Evolutionary conservation across 768 basidiomycete species (phyloP).

Genomic region (Suillus alpinus): DNA sequence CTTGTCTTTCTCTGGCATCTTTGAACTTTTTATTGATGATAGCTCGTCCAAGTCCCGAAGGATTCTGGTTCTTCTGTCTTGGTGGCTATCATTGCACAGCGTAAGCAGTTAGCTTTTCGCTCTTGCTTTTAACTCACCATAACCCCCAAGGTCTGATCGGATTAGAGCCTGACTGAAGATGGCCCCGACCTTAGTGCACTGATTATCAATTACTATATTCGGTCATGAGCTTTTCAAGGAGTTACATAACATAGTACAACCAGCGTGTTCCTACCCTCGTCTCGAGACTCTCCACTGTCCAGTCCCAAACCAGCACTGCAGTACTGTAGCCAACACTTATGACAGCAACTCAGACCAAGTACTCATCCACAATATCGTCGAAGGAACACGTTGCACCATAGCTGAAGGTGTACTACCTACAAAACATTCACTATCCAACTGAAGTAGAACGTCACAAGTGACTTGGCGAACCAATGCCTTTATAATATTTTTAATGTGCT

Average conservation of each 20-base stretch:
- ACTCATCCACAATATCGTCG: background rate
- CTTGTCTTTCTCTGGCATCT: conserved; percentile 31
- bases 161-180: background rate
- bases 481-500: background rate
- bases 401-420: background rate
- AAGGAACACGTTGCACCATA: background rate
- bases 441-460: background rate
- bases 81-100: conserved; percentile 42
- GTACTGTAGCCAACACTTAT: background rate
- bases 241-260: too few relatives aligned
- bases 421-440: background rate
- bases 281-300: too few relatives aligned
- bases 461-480: background rate
- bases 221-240: background rate
- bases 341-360: background rate
- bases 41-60: conserved; percentile 87
- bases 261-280: too few relatives aligned
- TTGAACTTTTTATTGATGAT: conserved; percentile 86
- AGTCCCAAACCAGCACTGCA: background rate
- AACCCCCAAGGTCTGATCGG: background rate
- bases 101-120: background rate
- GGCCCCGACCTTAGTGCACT: background rate
- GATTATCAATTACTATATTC: background rate
- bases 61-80: conserved; percentile 59
- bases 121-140: background rate